Evolutionary conservation across 2,329 filamentous ascomycete species (phyloP).

Genomic region (Xylaria polymorpha): DNA sequence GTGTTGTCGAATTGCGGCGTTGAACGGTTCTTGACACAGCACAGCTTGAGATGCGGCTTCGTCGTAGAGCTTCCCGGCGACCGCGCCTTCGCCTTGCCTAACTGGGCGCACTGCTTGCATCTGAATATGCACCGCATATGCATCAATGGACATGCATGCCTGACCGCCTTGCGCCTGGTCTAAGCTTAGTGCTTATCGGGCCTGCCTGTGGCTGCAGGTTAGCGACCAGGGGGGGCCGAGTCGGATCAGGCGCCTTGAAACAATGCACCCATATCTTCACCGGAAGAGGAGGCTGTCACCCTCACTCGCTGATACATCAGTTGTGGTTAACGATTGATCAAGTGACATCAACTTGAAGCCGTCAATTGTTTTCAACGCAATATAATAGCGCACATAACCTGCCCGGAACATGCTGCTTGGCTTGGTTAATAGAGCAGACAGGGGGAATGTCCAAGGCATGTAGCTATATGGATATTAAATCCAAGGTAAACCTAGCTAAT

Average conservation of each 20-base stretch:
- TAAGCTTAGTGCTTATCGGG: slow-evolving; percentile 7
- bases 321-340: background rate
- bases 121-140: slow-evolving; percentile 15
- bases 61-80: slow-evolving; percentile 7
- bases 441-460: slow-evolving; percentile 1
- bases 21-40: background rate
- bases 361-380: background rate
- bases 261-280: slow-evolving; percentile 2
- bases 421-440: background rate
- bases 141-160: slow-evolving; percentile 30
- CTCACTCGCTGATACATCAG: slow-evolving; percentile 1
- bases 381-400: background rate
- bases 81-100: slow-evolving; percentile 21
- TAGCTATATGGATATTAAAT: slow-evolving; percentile 28
- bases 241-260: slow-evolving; percentile 1
- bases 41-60: too few species aligned
- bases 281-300: background rate
- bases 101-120: slow-evolving; percentile 26
- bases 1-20: background rate
- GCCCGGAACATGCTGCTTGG: background rate
- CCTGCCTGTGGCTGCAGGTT: slow-evolving; percentile 16
- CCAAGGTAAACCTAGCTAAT: slow-evolving; percentile 32
- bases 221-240: slow-evolving; percentile 6
- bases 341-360: background rate
- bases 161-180: slow-evolving; percentile 34